Base-by-base conservation (phyloP, 148 eudicot species). In the Vaccinium macrocarpon region DNA sequence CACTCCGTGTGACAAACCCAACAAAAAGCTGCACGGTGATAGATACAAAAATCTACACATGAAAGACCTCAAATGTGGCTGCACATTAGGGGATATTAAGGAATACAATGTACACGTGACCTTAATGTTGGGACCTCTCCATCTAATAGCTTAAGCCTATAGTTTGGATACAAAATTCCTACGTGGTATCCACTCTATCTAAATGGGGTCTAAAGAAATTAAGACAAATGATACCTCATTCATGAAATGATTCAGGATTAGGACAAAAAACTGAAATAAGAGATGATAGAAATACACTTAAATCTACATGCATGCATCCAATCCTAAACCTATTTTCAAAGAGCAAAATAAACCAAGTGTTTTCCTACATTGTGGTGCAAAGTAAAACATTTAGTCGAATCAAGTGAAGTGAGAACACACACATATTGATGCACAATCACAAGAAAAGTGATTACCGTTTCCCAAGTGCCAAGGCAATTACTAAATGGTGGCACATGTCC, bases 371-470 rank as follows among this genome's bases (percentile, higher is more conserved):
- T 77, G 42, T 23, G 21, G 29, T 49, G 59, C 85, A 64, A 38
- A 78, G 64, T 21, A 84, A 64, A 50, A 29, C 53, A 79, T 23
- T 5, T 73, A 25, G 61, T 19, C 19, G 38, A 52, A 59, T 23
- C 32, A 68, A 76, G 48, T 16, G 50, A 13, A 59, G n/a, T 72
- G 29, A 50, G 52, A 75, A 83, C 59, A 78, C 42, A 80, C 59
- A 53, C 4, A 76, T 19, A 13, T 27, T 16, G 50, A 7, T 38
- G 8, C 49, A 29, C 51, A 78, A 35, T 16, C 42, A 75, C 25
- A 48, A 12, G 0, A 2, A 50, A 61, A 35, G 88, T 27, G 50
- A 84, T 85, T 90, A 93, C 97, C 97, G 80, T 86, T 81, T 89
- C 85, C 82, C 77, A 85, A 89, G 77, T 85, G 84, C 66, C 75